Conservation (phyloP, 352 stramenopile genomes). For the Globisporangium sylvaticum region DNA sequence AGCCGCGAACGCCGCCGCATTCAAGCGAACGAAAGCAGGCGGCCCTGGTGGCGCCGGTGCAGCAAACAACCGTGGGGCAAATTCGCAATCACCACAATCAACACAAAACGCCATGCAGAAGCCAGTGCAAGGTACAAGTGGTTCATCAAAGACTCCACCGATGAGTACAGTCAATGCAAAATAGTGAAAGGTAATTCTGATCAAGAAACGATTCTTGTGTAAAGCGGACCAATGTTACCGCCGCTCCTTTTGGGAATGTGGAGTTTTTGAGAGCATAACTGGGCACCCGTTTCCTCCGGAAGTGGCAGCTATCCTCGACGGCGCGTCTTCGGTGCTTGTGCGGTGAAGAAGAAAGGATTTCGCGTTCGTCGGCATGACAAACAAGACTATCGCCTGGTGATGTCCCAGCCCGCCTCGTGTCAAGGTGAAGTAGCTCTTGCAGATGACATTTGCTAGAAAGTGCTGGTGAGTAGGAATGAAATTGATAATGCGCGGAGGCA, state of each 20-base stretch:
- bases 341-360: background rate
- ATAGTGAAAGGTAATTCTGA: conserved; percentile 37
- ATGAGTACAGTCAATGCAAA: conserved; percentile 89
- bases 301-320: background rate
- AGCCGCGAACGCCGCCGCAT: conserved; percentile 70
- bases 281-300: background rate
- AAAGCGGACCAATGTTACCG: conserved; percentile 13
- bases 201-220: conserved; percentile 15
- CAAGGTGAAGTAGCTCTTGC: conserved; percentile 1
- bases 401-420: background rate
- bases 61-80: conserved; percentile 25
- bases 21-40: conserved; percentile 79
- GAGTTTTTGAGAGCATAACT: conserved; percentile 13
- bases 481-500: background rate
- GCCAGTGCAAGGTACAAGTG: conserved; percentile 55
- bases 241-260: conserved; percentile 11
- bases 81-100: conserved; percentile 45
- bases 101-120: conserved; percentile 66
- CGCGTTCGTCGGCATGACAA: background rate
- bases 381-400: background rate
- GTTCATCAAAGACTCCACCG: conserved; percentile 79
- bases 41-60: conserved; percentile 21
- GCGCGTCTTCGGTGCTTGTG: background rate
- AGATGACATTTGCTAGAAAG: background rate
- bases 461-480: background rate